These are phyloP conservation scores for Phyllosticta citriasiana DNA, from an alignment of 2,329 filamentous ascomycete genomes.

Conservation along the genomic window DNA sequence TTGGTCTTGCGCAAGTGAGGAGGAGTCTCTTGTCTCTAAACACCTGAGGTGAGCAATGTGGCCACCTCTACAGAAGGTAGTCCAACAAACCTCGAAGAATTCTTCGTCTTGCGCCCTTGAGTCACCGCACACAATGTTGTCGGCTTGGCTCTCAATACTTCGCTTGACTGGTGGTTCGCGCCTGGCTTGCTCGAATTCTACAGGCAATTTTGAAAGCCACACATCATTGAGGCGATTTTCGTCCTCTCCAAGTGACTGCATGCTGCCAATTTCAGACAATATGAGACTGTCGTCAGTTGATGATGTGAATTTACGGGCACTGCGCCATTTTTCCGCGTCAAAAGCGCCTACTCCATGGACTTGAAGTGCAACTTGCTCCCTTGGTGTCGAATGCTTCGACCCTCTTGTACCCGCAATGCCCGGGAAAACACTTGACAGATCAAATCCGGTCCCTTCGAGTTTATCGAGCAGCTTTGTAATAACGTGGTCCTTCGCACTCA, in stretches of 20 bases:
- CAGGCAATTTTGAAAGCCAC: background rate
- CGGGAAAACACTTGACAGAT: constrained; percentile 49
- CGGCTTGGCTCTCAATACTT: background rate
- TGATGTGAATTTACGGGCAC: background rate
- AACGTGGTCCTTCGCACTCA: constrained; percentile 49
- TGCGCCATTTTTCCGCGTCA: constrained; percentile 37
- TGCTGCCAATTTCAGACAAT: background rate
- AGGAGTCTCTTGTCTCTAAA: constrained; percentile 7
- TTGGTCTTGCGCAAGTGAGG: background rate
- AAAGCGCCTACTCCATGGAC: constrained; percentile 48
- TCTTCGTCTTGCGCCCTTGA: background rate
- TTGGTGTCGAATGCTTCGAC: constrained; percentile 34
- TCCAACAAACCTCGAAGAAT: constrained; percentile 1
- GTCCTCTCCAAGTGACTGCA: background rate
- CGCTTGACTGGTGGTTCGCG: background rate
- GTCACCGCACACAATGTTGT: background rate
- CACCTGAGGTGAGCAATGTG: background rate
- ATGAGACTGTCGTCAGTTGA: background rate
- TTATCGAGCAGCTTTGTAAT: constrained; percentile 50
- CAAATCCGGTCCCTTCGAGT: constrained; percentile 45
- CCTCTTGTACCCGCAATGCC: constrained; percentile 38
- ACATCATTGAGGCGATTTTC: background rate
- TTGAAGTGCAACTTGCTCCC: constrained; percentile 42
- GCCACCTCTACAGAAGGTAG: background rate
- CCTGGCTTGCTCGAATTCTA: background rate